Conservation (phyloP, 441 rosid genomes). For the Euphorbia corollata region DNA sequence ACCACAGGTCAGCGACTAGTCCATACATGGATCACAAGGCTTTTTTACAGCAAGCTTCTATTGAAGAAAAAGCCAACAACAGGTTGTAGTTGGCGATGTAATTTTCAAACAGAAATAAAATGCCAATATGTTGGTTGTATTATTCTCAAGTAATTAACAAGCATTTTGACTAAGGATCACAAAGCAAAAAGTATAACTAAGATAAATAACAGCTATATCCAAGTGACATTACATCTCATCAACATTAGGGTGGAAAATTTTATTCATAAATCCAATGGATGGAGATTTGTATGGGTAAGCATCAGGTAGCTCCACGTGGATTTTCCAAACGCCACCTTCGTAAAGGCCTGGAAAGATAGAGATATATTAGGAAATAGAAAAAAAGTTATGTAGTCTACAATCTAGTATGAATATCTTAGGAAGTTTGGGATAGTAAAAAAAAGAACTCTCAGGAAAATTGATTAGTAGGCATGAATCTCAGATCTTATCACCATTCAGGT, state of each 20-base stretch:
- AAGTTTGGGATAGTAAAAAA: not conserved
- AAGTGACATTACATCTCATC: conserved; percentile 21
- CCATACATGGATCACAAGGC: not conserved
- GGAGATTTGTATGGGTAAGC: conserved; percentile 50
- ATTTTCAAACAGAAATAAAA: not conserved
- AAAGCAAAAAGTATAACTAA: not conserved
- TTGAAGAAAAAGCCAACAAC: not conserved
- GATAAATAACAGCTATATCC: not conserved
- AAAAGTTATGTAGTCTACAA: not conserved
- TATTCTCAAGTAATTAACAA: not conserved
- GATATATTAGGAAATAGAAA: not conserved
- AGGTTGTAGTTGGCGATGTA: not conserved
- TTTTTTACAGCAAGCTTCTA: not conserved
- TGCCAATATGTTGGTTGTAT: not conserved
- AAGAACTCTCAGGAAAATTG: not conserved
- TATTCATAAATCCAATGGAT: conserved; percentile 23
- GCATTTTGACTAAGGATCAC: not conserved
- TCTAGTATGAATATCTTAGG: not conserved
- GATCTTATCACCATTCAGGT: not conserved
- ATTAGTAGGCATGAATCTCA: not conserved
- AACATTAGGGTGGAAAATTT: conserved; percentile 25
- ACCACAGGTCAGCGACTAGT: not conserved
- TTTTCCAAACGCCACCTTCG: conserved; percentile 72
- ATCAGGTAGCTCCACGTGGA: conserved; percentile 70
- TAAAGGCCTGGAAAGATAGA: conserved; percentile 41